Base-by-base conservation (phyloP, 805 yeast genomes). In the Ogataea neopini region DNA sequence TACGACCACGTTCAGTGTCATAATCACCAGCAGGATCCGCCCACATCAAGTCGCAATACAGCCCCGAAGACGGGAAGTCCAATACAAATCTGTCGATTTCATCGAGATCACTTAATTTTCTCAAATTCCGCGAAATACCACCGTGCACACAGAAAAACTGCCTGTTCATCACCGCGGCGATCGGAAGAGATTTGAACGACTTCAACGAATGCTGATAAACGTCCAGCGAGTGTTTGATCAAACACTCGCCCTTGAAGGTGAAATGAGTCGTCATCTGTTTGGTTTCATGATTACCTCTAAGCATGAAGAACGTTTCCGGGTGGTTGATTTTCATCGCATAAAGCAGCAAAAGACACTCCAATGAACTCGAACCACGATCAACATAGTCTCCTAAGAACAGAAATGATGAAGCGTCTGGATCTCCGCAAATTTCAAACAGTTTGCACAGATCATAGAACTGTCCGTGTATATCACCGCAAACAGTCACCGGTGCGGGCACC, bases 401-500 rank as follows among this genome's bases (percentile, higher is more conserved):
- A 64, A 88, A 92, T 15, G 86, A 76, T 1, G 95, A 84, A n/a
- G 62, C 68, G 34, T 59, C 59, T 10, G 97, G 96, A 61, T 85
- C 83, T 2, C 98, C 98, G 33, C 97, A 96, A 14, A 90, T 92
- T 63, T 92, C 97, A 61, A 92, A 88, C 37, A 92, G 71, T 67
- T 91, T 90, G 80, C 91, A 75, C 57, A 92, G 74, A 66, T 92
- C 99, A 65, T 79, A 91, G 65, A 80, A 89, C 66, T 92, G 98
- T 14, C 99, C 99, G 67, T 92, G 98, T n/a, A 91, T 78, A 68
- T 92, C 98, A 47, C 99, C 99, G 70, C 97, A 90, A 2, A 92
- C 90, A 0, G 96, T 91, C 2, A 92, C 88, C 0, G 98, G 99
- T 0, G 97, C 95, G 2, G 90, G 91, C 1, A 94, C 86, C 15